phyloP scores from a whole-genome alignment of 768 basidiomycete genomes.

The Suillus decipiens region DNA sequence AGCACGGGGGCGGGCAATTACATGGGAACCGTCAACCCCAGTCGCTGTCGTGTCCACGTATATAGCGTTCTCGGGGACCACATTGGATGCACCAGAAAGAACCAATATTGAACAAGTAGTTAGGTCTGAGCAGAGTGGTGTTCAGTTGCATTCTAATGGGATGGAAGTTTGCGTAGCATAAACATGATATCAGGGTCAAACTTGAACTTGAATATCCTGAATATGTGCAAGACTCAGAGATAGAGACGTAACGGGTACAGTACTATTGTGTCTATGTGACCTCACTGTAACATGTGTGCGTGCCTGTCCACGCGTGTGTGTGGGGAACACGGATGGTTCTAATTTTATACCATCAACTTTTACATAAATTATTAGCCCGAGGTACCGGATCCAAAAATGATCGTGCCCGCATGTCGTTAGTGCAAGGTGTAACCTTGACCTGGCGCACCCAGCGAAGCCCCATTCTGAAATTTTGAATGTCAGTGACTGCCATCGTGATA shows the following conservation, averaged over 20 bases:
- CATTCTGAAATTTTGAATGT: neutral
- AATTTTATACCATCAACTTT: neutral
- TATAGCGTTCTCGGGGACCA: neutral
- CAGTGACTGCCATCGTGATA: neutral
- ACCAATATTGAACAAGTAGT: neutral
- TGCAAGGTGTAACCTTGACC: neutral
- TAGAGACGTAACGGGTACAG: neutral
- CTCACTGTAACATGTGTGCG: neutral
- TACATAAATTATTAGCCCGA: neutral
- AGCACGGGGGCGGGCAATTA: slow-evolving; percentile 1
- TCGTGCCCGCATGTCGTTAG: too few species aligned
- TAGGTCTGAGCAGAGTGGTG: neutral
- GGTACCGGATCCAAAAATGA: neutral
- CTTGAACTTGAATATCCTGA: neutral
- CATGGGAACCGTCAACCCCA: neutral
- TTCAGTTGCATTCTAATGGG: neutral
- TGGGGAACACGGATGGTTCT: neutral
- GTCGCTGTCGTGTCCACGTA: neutral
- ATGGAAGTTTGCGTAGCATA: neutral
- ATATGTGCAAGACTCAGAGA: neutral
- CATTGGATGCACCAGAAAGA: neutral
- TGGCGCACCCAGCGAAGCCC: neutral
- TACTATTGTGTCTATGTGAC: neutral
- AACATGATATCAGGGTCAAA: neutral
- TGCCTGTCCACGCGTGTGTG: neutral